phyloP scores from a whole-genome alignment of 805 yeast species.

The Maudiozyma turicensis region DNA sequence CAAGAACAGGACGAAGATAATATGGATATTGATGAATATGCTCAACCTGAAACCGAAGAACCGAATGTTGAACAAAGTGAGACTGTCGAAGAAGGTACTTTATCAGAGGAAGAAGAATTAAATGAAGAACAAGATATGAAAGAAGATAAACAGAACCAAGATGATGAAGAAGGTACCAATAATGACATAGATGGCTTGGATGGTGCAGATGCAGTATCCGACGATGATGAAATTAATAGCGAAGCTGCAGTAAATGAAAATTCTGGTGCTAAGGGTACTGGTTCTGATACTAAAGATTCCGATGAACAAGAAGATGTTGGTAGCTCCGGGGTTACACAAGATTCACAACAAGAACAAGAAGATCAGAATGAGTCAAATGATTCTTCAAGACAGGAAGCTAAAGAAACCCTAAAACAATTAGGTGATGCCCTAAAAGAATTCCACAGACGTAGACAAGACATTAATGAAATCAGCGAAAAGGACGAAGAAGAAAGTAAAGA shows the following conservation, averaged over 20 bases:
- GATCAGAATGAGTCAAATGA: slow-evolving; percentile 37
- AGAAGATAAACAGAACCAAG: slow-evolving; percentile 14
- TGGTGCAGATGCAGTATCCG: slow-evolving; percentile 37
- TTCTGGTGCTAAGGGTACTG: slow-evolving; percentile 52
- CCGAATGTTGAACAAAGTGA: slow-evolving; percentile 15
- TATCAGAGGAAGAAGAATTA: slow-evolving; percentile 25
- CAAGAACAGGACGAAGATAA: slow-evolving; percentile 32
- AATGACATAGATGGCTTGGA: slow-evolving; percentile 47
- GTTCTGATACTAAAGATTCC: slow-evolving; percentile 42
- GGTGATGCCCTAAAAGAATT: slow-evolving; percentile 90
- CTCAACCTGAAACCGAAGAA: slow-evolving; percentile 25
- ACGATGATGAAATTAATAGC: slow-evolving; percentile 40
- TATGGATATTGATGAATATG: slow-evolving; percentile 23
- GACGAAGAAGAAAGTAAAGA: slow-evolving; percentile 37
- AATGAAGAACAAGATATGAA: slow-evolving; percentile 24
- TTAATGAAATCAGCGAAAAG: slow-evolving; percentile 51
- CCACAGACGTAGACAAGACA: slow-evolving; percentile 83
- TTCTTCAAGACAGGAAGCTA: slow-evolving; percentile 54
- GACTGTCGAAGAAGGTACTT: slow-evolving; percentile 20
- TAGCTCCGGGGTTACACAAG: slow-evolving; percentile 46
- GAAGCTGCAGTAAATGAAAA: slow-evolving; percentile 54
- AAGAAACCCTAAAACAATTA: slow-evolving; percentile 72
- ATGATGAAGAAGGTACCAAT: slow-evolving; percentile 32
- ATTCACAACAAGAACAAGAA: slow-evolving; percentile 34
- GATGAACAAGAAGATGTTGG: slow-evolving; percentile 63